Evolutionary conservation across 2,329 filamentous ascomycete species (phyloP), one percentile per base, ranked within the genome.

Genomic region (Didymella pinodella): DNA sequence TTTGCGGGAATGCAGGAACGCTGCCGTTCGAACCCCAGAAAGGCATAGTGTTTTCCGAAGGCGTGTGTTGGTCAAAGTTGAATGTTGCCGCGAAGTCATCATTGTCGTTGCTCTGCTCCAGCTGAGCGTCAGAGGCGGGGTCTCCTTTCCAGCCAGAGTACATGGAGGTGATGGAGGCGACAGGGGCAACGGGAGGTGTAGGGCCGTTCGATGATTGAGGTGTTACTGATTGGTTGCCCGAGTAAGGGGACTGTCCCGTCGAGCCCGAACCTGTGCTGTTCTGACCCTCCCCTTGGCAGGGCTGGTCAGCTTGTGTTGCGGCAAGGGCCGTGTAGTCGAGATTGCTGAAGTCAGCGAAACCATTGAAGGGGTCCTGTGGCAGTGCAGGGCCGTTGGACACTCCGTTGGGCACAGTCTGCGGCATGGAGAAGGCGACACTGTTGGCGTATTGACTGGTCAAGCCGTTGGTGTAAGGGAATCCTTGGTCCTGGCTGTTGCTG

Each of bases 71-170:
- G 3, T 65, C 66, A 40, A 76, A 54, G 36, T 63, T 69, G 62
- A 75, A 75, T 14, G 73, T 64, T 25, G 64, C 48, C 16, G 69
- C 65, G 26, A 76, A 76, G 10, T 68, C 59, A 52, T 74, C 73
- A 11, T 72, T 69, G 28, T 63, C 54, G 12, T 75, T 68, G 41
- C 68, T 58, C 10, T 67, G 65, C 25, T 69, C 70, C 10, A 63
- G 46, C n/a, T 73, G 63, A 44, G 65, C 22, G 22, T 64, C 62
- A 46, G 54, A 54, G 25, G 58, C 61, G 51, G 64, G 62, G 25
- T 77, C 70, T 22, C 75, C 74, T 36, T 73, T 76, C 75, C 74
- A 77, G 12, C 71, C 73, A 1, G 75, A 73, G 48, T 77, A 77
- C 32, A 75, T 63, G 18, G 75, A 77, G 20, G 75, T 66, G 26